phyloP scores from a whole-genome alignment of 2,329 filamentous ascomycete species.

The Hypoxylon sp. region DNA sequence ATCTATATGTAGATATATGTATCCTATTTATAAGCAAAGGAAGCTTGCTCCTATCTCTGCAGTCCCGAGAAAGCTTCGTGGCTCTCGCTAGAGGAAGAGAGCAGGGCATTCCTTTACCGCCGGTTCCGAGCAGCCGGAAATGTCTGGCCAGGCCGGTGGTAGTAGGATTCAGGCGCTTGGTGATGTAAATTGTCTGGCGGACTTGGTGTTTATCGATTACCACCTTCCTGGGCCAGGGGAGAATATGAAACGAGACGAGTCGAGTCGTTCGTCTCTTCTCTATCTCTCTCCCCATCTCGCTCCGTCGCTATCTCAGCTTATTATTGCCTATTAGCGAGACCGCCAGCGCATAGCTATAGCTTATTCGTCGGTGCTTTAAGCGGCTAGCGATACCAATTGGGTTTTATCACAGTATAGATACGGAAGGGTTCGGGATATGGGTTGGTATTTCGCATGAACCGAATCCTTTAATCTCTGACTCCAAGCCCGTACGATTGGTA shows the following conservation, averaged over 20 bases:
- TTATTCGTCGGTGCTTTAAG: conserved; percentile 32
- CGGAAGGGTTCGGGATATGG: conserved; percentile 22
- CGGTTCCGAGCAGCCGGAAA: conserved; percentile 38
- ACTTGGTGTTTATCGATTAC: conserved; percentile 2
- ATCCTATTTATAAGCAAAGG: conserved; percentile 1
- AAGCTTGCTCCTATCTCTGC: neutral
- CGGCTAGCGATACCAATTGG: conserved; percentile 45
- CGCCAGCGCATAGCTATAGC: conserved; percentile 1
- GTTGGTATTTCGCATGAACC: conserved; percentile 32
- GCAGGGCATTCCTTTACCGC: conserved; percentile 17
- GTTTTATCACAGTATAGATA: conserved; percentile 37
- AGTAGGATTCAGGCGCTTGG: conserved; percentile 25
- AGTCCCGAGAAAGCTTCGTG: conserved; percentile 13
- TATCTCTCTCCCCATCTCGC: neutral
- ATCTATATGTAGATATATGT: neutral
- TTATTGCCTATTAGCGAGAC: conserved; percentile 31
- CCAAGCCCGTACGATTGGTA: conserved; percentile 21
- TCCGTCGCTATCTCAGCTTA: conserved; percentile 10
- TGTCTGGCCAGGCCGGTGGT: conserved; percentile 22
- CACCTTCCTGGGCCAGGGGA: conserved; percentile 1
- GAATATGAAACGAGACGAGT: conserved; percentile 23
- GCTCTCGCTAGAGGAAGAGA: conserved; percentile 4
- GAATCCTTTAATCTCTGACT: conserved; percentile 32
- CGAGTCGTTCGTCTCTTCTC: conserved; percentile 5
- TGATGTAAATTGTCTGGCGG: conserved; percentile 8